Conservation (phyloP, 1,284 basidiomycete species). For the Cutaneotrichosporon spelunceum region DNA sequence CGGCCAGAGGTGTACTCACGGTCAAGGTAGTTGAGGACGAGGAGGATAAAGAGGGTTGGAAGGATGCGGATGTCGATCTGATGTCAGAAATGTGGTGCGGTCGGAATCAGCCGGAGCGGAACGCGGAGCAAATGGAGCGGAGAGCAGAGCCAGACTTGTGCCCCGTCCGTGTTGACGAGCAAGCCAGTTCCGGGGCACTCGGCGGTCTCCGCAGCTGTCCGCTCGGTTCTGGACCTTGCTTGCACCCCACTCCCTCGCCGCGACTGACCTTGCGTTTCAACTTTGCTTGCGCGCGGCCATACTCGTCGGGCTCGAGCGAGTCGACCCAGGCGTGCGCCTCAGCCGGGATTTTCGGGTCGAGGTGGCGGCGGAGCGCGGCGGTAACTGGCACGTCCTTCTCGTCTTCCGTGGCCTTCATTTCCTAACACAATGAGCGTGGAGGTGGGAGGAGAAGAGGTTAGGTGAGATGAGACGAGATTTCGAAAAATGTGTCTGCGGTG, state of each 20-base stretch:
- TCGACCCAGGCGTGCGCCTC: conserved; percentile 9
- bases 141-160: too few relatives aligned
- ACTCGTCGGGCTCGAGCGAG: conserved; percentile 5
- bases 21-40: conserved; percentile 46
- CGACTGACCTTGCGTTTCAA: conserved; percentile 6
- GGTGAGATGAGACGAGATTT: background rate
- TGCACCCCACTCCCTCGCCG: background rate
- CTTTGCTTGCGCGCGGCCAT: background rate
- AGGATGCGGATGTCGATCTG: conserved; percentile 31
- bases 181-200: too few relatives aligned
- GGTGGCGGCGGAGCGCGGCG: background rate
- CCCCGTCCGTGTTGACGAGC: too few relatives aligned
- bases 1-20: conserved; percentile 32
- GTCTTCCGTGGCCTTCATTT: background rate
- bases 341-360: conserved; percentile 4
- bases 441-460: too few relatives aligned
- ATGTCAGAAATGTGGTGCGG: conserved; percentile 2
- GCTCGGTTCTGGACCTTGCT: too few relatives aligned
- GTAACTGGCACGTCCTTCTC: background rate
- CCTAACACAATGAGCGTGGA: background rate
- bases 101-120: background rate
- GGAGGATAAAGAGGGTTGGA: conserved; percentile 33
- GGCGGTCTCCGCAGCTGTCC: too few relatives aligned
- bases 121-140: background rate
- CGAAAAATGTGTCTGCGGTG: background rate